A percentile compares a stretch with the other conserved stretches of the same genome.
phyloP scores from a whole-genome alignment of 2,329 filamentous ascomycete species.

The Paradendryphiella salina region DNA sequence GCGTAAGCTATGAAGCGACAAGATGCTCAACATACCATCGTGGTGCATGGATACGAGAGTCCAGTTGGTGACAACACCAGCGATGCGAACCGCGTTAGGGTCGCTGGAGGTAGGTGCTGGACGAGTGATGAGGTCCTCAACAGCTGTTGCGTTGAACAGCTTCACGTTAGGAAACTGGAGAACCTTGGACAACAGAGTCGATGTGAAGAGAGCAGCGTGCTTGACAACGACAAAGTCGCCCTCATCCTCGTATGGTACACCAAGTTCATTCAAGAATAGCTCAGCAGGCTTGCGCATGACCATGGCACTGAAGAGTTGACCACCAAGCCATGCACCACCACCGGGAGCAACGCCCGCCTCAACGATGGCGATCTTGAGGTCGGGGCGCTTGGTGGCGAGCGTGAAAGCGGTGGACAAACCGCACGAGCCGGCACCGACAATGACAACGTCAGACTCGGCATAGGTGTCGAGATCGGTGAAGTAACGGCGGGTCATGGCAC shows the following conservation, averaged over 20 bases:
- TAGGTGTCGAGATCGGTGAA: constrained; percentile 86
- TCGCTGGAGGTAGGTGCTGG: constrained; percentile 50
- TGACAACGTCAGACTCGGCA: constrained; percentile 91
- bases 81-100: constrained; percentile 66
- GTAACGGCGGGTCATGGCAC: constrained; percentile 92
- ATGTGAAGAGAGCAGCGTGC: constrained; percentile 91
- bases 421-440: constrained; percentile 87
- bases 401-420: constrained; percentile 84
- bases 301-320: constrained; percentile 94
- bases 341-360: constrained; percentile 83
- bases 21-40: constrained; percentile 20
- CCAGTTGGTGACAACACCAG: constrained; percentile 95
- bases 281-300: constrained; percentile 92
- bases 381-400: constrained; percentile 79
- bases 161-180: constrained; percentile 87
- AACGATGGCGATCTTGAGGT: constrained; percentile 88
- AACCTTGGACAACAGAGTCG: constrained; percentile 81
- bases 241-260: constrained; percentile 85
- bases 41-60: constrained; percentile 75
- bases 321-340: constrained; percentile 89
- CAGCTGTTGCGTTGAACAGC: constrained; percentile 91
- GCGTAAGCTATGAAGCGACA: background rate
- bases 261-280: constrained; percentile 77
- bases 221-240: constrained; percentile 89
- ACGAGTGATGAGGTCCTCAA: constrained; percentile 91